Evolutionary conservation across 805 yeast species (phyloP).

Genomic region (Candida qinlingensis): DNA sequence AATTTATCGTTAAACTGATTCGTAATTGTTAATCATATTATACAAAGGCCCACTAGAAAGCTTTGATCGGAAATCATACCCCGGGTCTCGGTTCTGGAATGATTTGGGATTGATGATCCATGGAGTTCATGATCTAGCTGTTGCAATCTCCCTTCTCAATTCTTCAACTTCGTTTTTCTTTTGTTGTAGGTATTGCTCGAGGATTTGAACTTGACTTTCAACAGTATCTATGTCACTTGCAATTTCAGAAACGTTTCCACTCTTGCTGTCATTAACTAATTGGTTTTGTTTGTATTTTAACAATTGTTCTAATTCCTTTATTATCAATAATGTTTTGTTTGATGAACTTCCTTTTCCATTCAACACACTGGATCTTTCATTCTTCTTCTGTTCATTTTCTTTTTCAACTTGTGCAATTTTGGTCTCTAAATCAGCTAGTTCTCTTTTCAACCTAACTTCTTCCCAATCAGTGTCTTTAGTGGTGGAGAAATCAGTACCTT

Average conservation of each 20-base stretch:
- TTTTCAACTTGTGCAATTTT: slow-evolving; percentile 52
- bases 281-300: slow-evolving; percentile 70
- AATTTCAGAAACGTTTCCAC: slow-evolving; percentile 42
- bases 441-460: slow-evolving; percentile 75
- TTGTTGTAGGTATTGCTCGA: slow-evolving; percentile 60
- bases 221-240: slow-evolving; percentile 61
- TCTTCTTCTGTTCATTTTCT: slow-evolving; percentile 35
- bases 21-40: background rate
- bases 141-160: slow-evolving; percentile 39
- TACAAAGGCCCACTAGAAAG: too few species aligned
- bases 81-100: too few species aligned
- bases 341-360: slow-evolving; percentile 23
- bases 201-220: slow-evolving; percentile 67
- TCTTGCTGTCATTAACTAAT: slow-evolving; percentile 34
- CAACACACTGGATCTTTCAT: slow-evolving; percentile 21
- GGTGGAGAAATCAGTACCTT: slow-evolving; percentile 67
- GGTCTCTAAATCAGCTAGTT: slow-evolving; percentile 68
- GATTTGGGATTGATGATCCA: too few species aligned
- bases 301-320: slow-evolving; percentile 75
- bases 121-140: slow-evolving; percentile 8
- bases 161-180: slow-evolving; percentile 57
- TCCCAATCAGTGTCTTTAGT: slow-evolving; percentile 87
- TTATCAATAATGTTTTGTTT: slow-evolving; percentile 29
- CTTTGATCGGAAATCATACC: too few species aligned
- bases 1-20: background rate